Conservation (phyloP, 2,329 filamentous ascomycete genomes). For the Monilinia polystroma region DNA sequence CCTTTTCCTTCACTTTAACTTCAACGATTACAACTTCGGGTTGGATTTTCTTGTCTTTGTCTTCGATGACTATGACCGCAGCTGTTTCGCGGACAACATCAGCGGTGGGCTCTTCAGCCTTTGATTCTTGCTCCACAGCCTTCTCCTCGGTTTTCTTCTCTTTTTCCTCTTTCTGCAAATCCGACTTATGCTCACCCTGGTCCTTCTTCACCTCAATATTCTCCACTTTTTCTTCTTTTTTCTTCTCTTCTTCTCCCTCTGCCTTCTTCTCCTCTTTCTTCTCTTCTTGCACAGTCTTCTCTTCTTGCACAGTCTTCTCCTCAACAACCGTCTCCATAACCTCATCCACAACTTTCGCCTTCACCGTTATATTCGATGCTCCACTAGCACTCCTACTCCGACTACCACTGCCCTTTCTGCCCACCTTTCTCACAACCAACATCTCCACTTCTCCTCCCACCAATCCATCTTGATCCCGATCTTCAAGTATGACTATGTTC, state of each 20-base stretch:
- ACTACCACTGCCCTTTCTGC: neutral
- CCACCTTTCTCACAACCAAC: conserved; percentile 11
- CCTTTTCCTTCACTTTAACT: conserved; percentile 1
- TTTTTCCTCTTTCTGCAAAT: conserved; percentile 14
- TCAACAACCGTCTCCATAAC: conserved; percentile 11
- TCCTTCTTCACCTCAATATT: conserved; percentile 24
- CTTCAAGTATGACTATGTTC: conserved; percentile 2
- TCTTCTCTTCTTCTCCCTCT: neutral
- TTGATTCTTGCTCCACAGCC: conserved; percentile 9
- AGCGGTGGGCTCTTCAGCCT: conserved; percentile 18
- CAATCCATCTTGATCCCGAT: conserved; percentile 11
- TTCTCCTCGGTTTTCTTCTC: conserved; percentile 20
- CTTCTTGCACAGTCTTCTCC: conserved; percentile 15
- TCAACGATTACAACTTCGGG: neutral
- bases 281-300: conserved; percentile 16
- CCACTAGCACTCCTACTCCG: neutral
- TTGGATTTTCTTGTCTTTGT: neutral
- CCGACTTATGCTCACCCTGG: conserved; percentile 9
- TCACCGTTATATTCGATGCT: neutral
- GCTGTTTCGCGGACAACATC: conserved; percentile 2
- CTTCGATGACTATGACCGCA: neutral
- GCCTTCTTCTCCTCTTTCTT: conserved; percentile 23
- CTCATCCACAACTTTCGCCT: neutral
- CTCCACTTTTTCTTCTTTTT: conserved; percentile 9
- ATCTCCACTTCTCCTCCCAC: conserved; percentile 16